phyloP scores from a whole-genome alignment of 495 filamentous ascomycete species.

The Neurospora tetrasperma region DNA sequence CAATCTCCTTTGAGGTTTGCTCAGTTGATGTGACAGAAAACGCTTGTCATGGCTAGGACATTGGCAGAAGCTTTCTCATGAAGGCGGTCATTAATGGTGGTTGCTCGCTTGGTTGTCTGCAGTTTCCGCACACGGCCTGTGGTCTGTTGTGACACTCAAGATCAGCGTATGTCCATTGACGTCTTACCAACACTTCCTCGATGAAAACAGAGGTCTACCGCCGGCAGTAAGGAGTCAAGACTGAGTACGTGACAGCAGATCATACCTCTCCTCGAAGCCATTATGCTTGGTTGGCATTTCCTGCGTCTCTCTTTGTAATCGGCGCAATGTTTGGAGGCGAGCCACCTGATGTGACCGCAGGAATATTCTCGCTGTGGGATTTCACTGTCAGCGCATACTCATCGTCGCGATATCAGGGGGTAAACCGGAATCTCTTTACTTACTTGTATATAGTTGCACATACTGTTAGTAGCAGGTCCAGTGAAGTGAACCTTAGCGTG shows the following conservation, averaged over 20 bases:
- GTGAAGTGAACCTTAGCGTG: neutral
- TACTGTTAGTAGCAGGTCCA: neutral
- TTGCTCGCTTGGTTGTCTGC: neutral
- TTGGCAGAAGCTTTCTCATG: neutral
- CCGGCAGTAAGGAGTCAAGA: neutral
- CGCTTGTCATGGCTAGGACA: neutral
- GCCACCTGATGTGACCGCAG: conserved; percentile 10
- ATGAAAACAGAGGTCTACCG: neutral
- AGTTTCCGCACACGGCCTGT: neutral
- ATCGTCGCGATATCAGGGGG: neutral
- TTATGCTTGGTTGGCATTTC: conserved; percentile 4
- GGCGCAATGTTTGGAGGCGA: conserved; percentile 9
- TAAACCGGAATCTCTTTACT: neutral
- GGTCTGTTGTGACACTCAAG: neutral
- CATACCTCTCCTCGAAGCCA: conserved; percentile 9
- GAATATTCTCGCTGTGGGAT: conserved; percentile 5
- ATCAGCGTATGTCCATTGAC: neutral
- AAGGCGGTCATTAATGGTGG: neutral
- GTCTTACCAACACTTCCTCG: neutral
- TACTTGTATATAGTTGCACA: conserved; percentile 6
- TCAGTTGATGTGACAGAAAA: neutral
- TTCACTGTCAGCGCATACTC: neutral
- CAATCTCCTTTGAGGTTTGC: neutral
- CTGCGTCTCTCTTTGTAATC: neutral
- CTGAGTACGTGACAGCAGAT: neutral